Evolutionary conservation across 306 rosid species (phyloP), one percentile per base, ranked within the genome.

Genomic region (Cucurbita maxima): DNA sequence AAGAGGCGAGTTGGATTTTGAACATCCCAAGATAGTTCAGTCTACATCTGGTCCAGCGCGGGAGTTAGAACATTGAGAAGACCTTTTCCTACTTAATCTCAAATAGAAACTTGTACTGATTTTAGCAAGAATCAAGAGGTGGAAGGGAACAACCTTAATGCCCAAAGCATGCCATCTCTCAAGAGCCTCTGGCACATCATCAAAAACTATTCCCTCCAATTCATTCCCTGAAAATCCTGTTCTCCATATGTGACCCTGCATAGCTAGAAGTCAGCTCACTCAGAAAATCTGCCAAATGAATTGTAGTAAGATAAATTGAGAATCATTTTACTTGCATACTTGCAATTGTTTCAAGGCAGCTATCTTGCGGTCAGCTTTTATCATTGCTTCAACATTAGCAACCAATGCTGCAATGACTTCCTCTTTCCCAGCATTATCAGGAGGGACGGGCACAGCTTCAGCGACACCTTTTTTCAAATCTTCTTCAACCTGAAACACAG

Each of bases 181-280:
- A 19, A 94, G 81, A 80, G 97, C 95, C 83, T 87, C 90, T 18
- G 96, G 97, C 36, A 91, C 97, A 70, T 94, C 99, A 50, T 86
- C 95, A 77, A 83, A 94, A 61, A 94, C 90, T 68, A 86, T 81
- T 63, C 99, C 99, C 82, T 89, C 84, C 81, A 94, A 79, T 83
- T 94, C 95, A 52, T 88, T 83, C 57, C 85, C 88, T 82, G 85
- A 89, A 82, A 63, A 94, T 75, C 99, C 99, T 70, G 92, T 87
- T 85, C 58, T 82, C 99, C 99, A 94, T 77, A 94, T 86, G 81
- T 91, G 99, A 76, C 99, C 99, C 99, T 94, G 92, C 75, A 79
- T 41, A 66, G 76, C 38, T 58, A 76, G 73, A 78, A 16, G 69
- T 84, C 84, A 83, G 81, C 66, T 55, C 53, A 19, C 41, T 15